Base-by-base conservation (phyloP, 2,329 filamentous ascomycete species). In the Corynespora cassiicola region DNA sequence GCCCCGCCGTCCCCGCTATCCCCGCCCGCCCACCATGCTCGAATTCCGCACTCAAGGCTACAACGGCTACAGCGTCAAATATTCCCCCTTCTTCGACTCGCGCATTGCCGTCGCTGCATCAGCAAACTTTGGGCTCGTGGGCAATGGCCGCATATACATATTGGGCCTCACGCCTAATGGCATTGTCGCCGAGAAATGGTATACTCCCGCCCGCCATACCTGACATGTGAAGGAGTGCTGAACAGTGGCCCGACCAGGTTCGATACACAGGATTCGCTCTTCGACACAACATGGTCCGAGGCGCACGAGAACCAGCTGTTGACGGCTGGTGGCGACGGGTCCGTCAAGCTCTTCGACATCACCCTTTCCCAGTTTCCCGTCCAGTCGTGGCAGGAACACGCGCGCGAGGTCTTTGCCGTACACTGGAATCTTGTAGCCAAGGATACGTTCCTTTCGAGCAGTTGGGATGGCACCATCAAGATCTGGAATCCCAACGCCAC, bases 71-170 rank as follows among this genome's bases (percentile, higher is more conserved):
- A 89, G 88, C 55, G 90, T 96, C 71, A 96, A 96, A 73, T 99
- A 97, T 78, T 97, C 92, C 39, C 94, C 94, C 6, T 99, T 96
- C 76, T 95, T 95, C 75, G 94, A 97, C 75, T 94, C 88, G 52
- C 85, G 91, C 49, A 84, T 99, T 50, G 92, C 92, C 40, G 90
- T 96, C 58, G 88, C 89, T 19, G 81, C 88, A 1, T 87, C 90
- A n/a, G 84, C 92, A 50, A 97, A 99, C 76, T 99, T 94, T 73
- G 94, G 94, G 24, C 87, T 99, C 24, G 92, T 99, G 22, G 94
- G 94, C 31, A 99, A 99, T 75, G 94, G 94, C 8, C 84, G 91
- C 27, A 73, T 97, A 1, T 97, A 88, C 63, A 84, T 92, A 41
- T 77, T 97, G 17, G 87, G 86, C 19, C 73, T 99, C 50, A 95